Evolutionary conservation across 345 rosid genomes (phyloP).

Genomic region (Melastoma malabathricum): DNA sequence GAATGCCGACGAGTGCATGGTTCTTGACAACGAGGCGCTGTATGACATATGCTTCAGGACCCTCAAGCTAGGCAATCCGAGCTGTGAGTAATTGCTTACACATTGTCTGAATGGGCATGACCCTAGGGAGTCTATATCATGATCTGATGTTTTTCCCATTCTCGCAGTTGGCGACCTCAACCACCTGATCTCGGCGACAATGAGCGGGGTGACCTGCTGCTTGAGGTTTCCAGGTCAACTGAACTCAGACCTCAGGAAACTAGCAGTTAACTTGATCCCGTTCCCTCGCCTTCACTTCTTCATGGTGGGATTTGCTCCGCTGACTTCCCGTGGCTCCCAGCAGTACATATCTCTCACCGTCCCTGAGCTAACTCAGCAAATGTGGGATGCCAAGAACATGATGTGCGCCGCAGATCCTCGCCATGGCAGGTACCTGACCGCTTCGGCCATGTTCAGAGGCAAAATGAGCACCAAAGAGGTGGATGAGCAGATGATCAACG

Average conservation of each 20-base stretch:
- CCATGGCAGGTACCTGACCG: slow-evolving; percentile 93
- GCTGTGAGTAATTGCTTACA: slow-evolving; percentile 43
- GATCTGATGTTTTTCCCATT: slow-evolving; percentile 1
- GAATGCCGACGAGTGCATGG: slow-evolving; percentile 97
- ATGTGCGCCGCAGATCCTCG: slow-evolving; percentile 99
- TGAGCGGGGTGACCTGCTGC: slow-evolving; percentile 98
- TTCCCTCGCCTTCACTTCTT: slow-evolving; percentile 98
- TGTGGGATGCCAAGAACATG: slow-evolving; percentile 99
- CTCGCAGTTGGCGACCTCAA: slow-evolving; percentile 87
- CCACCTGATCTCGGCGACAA: slow-evolving; percentile 86
- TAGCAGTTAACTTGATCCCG: slow-evolving; percentile 90
- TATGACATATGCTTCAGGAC: slow-evolving; percentile 98
- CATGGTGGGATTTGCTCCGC: slow-evolving; percentile 90
- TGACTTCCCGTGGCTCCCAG: slow-evolving; percentile 41
- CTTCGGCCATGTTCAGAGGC: slow-evolving; percentile 94
- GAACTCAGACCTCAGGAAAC: slow-evolving; percentile 84
- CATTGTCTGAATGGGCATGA: not conserved
- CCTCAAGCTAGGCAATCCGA: slow-evolving; percentile 90
- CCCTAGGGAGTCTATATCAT: not conserved
- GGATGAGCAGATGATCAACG: slow-evolving; percentile 87
- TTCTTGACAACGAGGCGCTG: slow-evolving; percentile 92
- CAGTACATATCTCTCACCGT: slow-evolving; percentile 42
- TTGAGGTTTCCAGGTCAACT: slow-evolving; percentile 96
- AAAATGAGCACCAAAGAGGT: slow-evolving; percentile 99
- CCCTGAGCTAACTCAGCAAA: slow-evolving; percentile 49